Evolutionary conservation across 2,329 filamentous ascomycete species (phyloP), one percentile per base, ranked within the genome.

Genomic region (Phaeoacremonium minimum): DNA sequence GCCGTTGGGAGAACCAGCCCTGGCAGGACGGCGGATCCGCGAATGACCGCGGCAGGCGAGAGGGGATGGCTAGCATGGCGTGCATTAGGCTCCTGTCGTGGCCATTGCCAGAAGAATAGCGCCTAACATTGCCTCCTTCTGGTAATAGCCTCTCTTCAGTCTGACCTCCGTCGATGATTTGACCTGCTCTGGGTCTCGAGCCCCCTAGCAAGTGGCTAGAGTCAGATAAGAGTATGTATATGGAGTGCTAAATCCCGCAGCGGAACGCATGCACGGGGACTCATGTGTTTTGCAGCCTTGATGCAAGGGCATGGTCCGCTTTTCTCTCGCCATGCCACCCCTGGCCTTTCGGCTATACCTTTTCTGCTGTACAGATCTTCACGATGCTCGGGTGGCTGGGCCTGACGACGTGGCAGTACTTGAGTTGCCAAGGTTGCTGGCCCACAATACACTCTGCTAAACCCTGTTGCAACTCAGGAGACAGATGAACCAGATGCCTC

Each of bases 21-120:
- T 26, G 22, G 22, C 22, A 26, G n/a, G 22, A 26, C 22, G 22
- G 22, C 22, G n/a, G n/a, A n/a, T n/a, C n/a, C n/a, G n/a, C n/a
- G n/a, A n/a, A n/a, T n/a, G n/a, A n/a, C n/a, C n/a, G n/a, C n/a
- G n/a, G n/a, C n/a, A n/a, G n/a, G n/a, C n/a, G n/a, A n/a, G n/a
- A n/a, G n/a, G n/a, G n/a, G n/a, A n/a, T n/a, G n/a, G 22, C 9
- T 3, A n/a, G 15, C 33, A 35, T 35, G 19, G 33, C 33, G 33
- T 35, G 33, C 33, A 35, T 35, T 35, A 35, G 33, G 22, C 19
- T 26, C 22, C 22, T 26, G 22, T 26, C 22, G 22, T 26, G 22
- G 22, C 22, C n/a, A n/a, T 26, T 26, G n/a, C n/a, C n/a, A n/a
- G n/a, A n/a, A n/a, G n/a, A n/a, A n/a, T n/a, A n/a, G n/a, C n/a